phyloP scores from a whole-genome alignment of 768 basidiomycete genomes.

The Serendipita sp. region DNA sequence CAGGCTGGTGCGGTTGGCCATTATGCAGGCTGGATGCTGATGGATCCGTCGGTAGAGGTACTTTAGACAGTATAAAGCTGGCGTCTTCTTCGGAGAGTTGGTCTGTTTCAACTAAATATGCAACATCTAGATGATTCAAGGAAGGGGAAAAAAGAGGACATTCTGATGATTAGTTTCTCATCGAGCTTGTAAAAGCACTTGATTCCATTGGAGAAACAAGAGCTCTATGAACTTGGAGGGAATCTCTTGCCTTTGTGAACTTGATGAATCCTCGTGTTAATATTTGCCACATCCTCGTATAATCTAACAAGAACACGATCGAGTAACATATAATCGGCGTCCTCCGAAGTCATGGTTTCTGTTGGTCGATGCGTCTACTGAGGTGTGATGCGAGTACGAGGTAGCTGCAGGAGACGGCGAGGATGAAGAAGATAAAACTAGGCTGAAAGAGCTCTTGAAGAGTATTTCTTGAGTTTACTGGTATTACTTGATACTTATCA shows the following conservation, averaged over 20 bases:
- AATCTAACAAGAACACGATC: background rate
- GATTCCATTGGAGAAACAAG: background rate
- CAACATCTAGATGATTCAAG: background rate
- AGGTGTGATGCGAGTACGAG: background rate
- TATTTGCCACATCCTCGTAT: conserved; percentile 2
- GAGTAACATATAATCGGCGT: background rate
- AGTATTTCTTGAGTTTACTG: background rate
- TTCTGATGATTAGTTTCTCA: no score
- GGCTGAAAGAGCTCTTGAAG: background rate
- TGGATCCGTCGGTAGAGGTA: background rate
- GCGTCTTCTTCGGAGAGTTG: background rate
- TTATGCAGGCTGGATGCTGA: background rate
- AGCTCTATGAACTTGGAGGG: background rate
- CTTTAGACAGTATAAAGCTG: background rate
- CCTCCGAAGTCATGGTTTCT: background rate
- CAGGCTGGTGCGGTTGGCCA: background rate
- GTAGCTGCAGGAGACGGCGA: background rate
- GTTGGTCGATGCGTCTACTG: background rate
- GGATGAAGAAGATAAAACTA: background rate
- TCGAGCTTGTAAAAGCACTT: no score
- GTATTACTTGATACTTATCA: background rate
- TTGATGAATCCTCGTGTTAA: conserved; percentile 1
- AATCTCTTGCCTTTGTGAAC: background rate
- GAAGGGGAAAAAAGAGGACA: no score
- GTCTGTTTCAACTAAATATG: background rate